Base-by-base conservation (phyloP, 1,284 basidiomycete genomes). In the Phylloboletellus chloephorus region DNA sequence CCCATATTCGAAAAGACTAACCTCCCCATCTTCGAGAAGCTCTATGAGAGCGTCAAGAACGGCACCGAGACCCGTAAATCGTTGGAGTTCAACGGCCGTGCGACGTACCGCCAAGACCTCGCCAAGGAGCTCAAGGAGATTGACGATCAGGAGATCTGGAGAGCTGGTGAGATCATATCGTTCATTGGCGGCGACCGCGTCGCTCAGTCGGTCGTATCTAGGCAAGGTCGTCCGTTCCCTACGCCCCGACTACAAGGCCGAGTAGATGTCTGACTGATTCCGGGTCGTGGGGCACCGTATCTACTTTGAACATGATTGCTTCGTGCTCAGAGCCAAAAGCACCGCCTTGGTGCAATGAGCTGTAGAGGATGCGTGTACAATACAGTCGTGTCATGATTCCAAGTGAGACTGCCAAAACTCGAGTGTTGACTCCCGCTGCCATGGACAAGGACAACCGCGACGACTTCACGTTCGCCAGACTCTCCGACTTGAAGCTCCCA, bases 81-180 rank as follows among this genome's bases (percentile, higher is more conserved):
- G 35, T 82, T 99, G 58, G 92, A 97, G 66, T 99, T 91, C 77
- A 98, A 98, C 67, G 82, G 85, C 45, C 83, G 92, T 47, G 68
- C 78, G 55, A 96, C 93, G 7, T 99, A 99, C 76, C 88, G 94
- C 49, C 72, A 92, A 67, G 93, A 96, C 64, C 83, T 97, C 52
- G 86, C 87, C 54, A 87, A 82, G 74, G 95, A 99, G 73, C 79
- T 96, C 49, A 86, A 83, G 65, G 92, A 90, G 67, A 97, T 99
- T 60, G 86, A 97, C 69, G 78, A 88, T 60, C 91, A 94, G 68
- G 95, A 98, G 75, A 98, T 98, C 69, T 98, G 95, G 93, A 74
- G 89, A 52, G 93, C 93, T 52, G 91, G 88, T 75, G 70, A 65
- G 78, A 25, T 3, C 9, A 24, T 22, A 11, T 40, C 2, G 13